Base-by-base conservation (phyloP, 257 asterid genomes). In the Lavandula angustifolia region DNA sequence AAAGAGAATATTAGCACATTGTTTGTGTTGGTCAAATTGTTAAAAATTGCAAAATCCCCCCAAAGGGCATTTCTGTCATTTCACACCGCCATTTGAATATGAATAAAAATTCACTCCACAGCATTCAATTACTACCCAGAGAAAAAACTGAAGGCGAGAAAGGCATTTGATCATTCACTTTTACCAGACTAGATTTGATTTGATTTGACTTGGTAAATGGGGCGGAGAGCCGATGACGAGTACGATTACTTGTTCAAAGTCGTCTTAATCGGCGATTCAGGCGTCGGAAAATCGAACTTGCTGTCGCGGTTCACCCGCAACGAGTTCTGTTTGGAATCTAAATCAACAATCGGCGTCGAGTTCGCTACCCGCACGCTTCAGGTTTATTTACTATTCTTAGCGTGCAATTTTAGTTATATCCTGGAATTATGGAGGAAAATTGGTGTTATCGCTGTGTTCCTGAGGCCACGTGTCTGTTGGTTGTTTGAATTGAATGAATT, bases 291-390 rank as follows among this genome's bases (percentile, higher is more conserved):
- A 72, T 80, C 91, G 62, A 84, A 84, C 75, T 58, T 84, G 76
- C 84, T 84, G 13, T 84, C 91, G 54, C 79, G 91, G 61, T 84
- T 84, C 73, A 84, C 91, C 42, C 82, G 91, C 7, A 84, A 84
- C 35, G 91, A 84, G 77, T 84, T 84, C 66, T 82, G 81, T 49
- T 80, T 84, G 82, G 91, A 84, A 55, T 84, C 91, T 16, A 84
- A 84, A 75, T 84, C 91, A 61, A 84, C 91, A 7, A 84, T 84
- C 78, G 91, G 91, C 64, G 91, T 84, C 65, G 91, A 84, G 68
- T 84, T 84, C 81, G 91, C 91, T 42, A 82, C 91, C 56, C 84
- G 91, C 53, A 84, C 91, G 40, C 91, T 84, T 42, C 86, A 84
- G 91, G 91, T 84, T n/a, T 58, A 2, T 3, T 22, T 38, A 3